A percentile compares a stretch with the other conserved stretches of the same genome.
Conservation (phyloP, 2,329 filamentous ascomycete genomes). For the Cladophialophora bantiana region DNA sequence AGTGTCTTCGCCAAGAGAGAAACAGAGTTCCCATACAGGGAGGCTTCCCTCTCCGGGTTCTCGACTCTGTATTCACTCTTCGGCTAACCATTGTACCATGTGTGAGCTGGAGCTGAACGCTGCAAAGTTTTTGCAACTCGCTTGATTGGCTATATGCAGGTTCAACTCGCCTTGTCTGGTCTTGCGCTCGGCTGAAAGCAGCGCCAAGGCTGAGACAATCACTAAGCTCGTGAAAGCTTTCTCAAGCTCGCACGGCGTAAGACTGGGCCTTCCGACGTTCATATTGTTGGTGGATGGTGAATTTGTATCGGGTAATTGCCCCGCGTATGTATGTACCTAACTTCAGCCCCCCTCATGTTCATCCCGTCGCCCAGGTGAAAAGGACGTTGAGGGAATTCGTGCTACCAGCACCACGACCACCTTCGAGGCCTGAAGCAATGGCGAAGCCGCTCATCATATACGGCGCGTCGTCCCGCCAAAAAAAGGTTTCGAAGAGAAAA, state of each 20-base stretch:
- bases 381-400: background rate
- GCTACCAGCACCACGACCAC: background rate
- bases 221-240: conserved; percentile 9
- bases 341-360: background rate
- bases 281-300: background rate
- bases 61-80: background rate
- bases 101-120: background rate
- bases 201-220: background rate
- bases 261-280: background rate
- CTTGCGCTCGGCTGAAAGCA: background rate
- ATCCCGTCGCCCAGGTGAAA: background rate
- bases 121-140: background rate
- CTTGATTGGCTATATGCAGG: background rate
- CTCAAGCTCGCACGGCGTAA: background rate
- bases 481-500: background rate
- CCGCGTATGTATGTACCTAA: background rate
- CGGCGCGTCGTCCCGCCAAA: background rate
- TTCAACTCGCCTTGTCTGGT: background rate
- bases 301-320: background rate
- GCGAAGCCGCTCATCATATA: background rate
- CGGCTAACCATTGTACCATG: background rate
- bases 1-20: background rate
- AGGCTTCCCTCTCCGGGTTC: background rate
- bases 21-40: background rate
- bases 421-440: background rate